Conservation (phyloP, 1,284 basidiomycete genomes). For the Lentinus polychrous region DNA sequence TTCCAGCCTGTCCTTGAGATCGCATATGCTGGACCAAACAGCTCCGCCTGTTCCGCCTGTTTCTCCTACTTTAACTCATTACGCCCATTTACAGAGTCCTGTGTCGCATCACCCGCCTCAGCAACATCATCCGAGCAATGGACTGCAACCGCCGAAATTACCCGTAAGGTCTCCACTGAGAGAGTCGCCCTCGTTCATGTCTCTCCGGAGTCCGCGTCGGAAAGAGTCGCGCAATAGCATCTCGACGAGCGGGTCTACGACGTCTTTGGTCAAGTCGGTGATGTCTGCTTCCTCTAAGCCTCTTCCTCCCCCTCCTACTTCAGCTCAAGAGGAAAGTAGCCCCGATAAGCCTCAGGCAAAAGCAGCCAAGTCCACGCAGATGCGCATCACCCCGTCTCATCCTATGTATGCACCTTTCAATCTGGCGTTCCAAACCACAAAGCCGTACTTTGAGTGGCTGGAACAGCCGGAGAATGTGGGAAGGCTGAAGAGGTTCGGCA, state of each 20-base stretch:
- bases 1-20: not conserved
- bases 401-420: constrained; percentile 29
- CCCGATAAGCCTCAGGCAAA: not conserved
- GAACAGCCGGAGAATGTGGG: constrained; percentile 26
- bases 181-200: not conserved
- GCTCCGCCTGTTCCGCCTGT: too few species aligned
- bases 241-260: not conserved
- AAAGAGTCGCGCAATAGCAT: not conserved
- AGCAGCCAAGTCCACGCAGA: not conserved
- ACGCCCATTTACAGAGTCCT: too few species aligned
- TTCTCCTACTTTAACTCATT: too few species aligned
- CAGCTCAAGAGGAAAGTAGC: not conserved
- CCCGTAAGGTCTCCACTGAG: not conserved
- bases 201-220: not conserved
- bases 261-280: not conserved
- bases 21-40: too few species aligned
- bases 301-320: not conserved
- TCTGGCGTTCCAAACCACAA: constrained; percentile 25
- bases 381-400: constrained; percentile 6
- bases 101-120: too few species aligned
- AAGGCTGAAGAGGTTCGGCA: constrained; percentile 58
- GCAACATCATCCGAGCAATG: too few species aligned
- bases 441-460: constrained; percentile 33
- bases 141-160: not conserved
- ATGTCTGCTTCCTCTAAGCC: not conserved